phyloP scores from a whole-genome alignment of 495 filamentous ascomycete genomes.

The Neurospora sp. region DNA sequence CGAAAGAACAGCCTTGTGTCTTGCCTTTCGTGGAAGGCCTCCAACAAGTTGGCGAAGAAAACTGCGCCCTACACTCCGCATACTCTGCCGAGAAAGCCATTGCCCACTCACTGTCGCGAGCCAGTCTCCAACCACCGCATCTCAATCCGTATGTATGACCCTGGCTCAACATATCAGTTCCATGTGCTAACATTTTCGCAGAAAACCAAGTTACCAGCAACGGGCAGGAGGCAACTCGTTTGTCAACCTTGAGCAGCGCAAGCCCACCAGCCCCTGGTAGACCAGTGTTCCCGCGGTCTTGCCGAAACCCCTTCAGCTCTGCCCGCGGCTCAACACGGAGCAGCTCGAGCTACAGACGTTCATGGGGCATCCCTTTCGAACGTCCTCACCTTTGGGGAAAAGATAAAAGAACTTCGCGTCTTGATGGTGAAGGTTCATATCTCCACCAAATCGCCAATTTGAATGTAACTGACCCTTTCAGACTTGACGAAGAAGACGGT shows the following conservation, averaged over 20 bases:
- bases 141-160: neutral
- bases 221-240: neutral
- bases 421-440: neutral
- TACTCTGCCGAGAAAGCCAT: conserved; percentile 7
- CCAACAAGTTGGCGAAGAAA: conserved; percentile 7
- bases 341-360: neutral
- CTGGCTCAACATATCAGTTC: neutral
- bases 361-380: neutral
- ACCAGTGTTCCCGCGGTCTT: conserved; percentile 4
- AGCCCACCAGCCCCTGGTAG: neutral
- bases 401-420: neutral
- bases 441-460: conserved; percentile 5
- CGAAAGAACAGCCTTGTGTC: conserved; percentile 12
- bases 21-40: conserved; percentile 2
- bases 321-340: conserved; percentile 4
- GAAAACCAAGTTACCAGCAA: neutral
- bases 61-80: conserved; percentile 9
- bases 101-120: conserved; percentile 2
- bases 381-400: conserved; percentile 1
- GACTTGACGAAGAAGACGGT: conserved; percentile 9
- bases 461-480: conserved; percentile 5
- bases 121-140: neutral
- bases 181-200: neutral
- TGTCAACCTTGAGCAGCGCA: conserved; percentile 1
- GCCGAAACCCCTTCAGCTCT: conserved; percentile 9